A percentile compares a stretch with the other conserved stretches of the same genome.
phyloP scores from a whole-genome alignment of 139 green algal genomes.

The Micractinium conductrix region DNA sequence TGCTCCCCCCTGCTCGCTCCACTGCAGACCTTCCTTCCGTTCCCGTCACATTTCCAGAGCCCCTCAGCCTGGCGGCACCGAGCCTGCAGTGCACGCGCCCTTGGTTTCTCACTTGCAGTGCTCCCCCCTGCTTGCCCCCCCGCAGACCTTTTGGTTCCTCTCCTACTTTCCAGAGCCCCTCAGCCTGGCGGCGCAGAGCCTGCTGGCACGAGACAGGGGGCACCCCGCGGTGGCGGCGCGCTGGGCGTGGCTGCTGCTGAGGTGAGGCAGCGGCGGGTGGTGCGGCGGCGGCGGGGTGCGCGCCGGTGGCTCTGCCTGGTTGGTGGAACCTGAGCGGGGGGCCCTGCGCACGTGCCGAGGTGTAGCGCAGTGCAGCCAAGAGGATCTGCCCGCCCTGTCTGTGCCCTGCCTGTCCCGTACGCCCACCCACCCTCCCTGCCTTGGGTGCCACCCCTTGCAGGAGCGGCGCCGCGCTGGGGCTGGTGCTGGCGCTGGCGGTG shows the following conservation, averaged over 20 bases:
- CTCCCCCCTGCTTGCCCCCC: background rate
- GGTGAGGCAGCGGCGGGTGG: no score
- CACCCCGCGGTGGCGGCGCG: background rate
- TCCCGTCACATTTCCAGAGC: background rate
- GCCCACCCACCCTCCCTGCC: background rate
- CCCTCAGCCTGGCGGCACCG: background rate
- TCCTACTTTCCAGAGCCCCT: slow-evolving; percentile 73
- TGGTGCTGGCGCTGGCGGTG: slow-evolving; percentile 43
- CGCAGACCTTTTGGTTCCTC: slow-evolving; percentile 75
- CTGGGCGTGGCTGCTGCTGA: slow-evolving; percentile 48
- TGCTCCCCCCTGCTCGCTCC: background rate
- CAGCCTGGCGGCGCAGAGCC: slow-evolving; percentile 65
- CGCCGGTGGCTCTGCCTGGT: no score
- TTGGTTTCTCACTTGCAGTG: background rate
- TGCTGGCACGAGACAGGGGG: slow-evolving; percentile 64
- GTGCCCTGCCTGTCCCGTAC: background rate
- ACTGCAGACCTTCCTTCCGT: background rate
- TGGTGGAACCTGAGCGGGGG: no score
- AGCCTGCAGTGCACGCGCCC: background rate
- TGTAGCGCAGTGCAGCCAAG: no score
- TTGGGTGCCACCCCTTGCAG: background rate
- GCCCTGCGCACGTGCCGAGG: no score
- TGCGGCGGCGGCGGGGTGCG: no score
- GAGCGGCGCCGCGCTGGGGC: slow-evolving; percentile 27
- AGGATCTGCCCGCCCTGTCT: background rate